A percentile compares a stretch with the other conserved stretches of the same genome.
These are phyloP conservation scores for Saccharomycopsis lassenensis DNA, from an alignment of 805 yeast species.

Conservation along the genomic window DNA sequence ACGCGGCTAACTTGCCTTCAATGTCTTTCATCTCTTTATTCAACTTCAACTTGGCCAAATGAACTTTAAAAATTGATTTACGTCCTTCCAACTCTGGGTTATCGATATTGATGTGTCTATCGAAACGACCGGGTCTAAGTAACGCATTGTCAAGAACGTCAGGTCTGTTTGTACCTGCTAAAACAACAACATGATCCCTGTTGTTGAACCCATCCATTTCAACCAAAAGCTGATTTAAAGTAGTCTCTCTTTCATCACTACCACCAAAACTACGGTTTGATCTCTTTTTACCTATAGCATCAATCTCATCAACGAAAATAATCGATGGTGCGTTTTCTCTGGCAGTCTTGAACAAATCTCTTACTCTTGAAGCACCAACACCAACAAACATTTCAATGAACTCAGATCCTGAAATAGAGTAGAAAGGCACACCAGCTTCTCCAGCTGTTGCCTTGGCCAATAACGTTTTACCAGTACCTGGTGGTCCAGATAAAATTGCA, in stretches of 20 bases:
- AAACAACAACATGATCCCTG: slow-evolving; percentile 86
- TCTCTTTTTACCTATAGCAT: slow-evolving; percentile 95
- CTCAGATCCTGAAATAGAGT: slow-evolving; percentile 93
- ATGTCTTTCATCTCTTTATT: slow-evolving; percentile 41
- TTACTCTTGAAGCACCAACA: slow-evolving; percentile 96
- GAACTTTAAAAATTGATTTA: slow-evolving; percentile 83
- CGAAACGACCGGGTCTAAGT: slow-evolving; percentile 95
- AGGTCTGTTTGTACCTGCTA: slow-evolving; percentile 95
- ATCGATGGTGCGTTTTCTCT: slow-evolving; percentile 91
- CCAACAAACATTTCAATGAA: slow-evolving; percentile 99
- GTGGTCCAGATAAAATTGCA: slow-evolving; percentile 94
- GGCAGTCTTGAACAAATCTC: slow-evolving; percentile 88
- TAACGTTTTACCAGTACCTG: slow-evolving; percentile 98
- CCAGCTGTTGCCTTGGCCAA: slow-evolving; percentile 98
- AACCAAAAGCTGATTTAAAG: slow-evolving; percentile 87
- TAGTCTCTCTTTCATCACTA: slow-evolving; percentile 94
- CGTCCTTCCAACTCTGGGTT: slow-evolving; percentile 93
- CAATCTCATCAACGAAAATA: slow-evolving; percentile 96
- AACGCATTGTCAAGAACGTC: slow-evolving; percentile 90
- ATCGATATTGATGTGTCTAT: slow-evolving; percentile 84
- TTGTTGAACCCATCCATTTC: slow-evolving; percentile 98
- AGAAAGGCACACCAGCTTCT: slow-evolving; percentile 96
- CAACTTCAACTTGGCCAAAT: slow-evolving; percentile 62
- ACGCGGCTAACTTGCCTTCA: slow-evolving; percentile 83
- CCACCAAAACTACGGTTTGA: slow-evolving; percentile 66